Evolutionary conservation across 768 basidiomycete species (phyloP), one percentile per base, ranked within the genome.

Genomic region (Suillus luteus): DNA sequence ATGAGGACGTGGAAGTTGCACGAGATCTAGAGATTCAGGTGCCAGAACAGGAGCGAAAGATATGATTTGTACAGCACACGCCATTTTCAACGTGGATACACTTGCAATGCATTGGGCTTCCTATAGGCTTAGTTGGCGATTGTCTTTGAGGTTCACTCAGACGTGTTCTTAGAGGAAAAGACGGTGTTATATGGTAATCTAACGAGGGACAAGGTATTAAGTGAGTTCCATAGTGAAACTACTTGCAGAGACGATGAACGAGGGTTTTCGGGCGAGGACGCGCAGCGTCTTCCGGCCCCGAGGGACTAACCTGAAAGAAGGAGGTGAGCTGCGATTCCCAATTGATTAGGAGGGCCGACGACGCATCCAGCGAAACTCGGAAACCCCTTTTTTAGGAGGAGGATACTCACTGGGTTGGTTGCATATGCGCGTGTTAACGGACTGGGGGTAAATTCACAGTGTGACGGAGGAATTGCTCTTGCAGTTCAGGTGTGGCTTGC

Each of bases 1-100:
- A 64, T 12, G 67, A 64, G 15, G 64, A 63, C 2, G 73, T 71
- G 5, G 71, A 72, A 17, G 65, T 57, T 43, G 49, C 17, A 0
- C 70, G 71, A 24, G 78, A 76, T 61, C 64, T 70, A 24, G 78
- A 77, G 10, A 64, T 51, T 14, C 55, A 57, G 38, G 9, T 17
- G 4, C 2, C 27, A 40, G 37, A 40, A 10, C 55, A 17, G 15
- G 55, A 57, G 22, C 24, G 37, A 14, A 57, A 11, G 38, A 15
- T 37, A 4, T 57, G 22, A 57, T 57, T 17, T 31, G 19, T 54
- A 51, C 27, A 8, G 24, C 7, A 24, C 8, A 27, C 0, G 14
- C 24, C 7, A 49, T 12, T 48, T 7, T 7, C 12, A 14, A 24
- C 6, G 12, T 49, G 27, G 27, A 49, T 49, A 49, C 49, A 49